A percentile compares a stretch with the other conserved stretches of the same genome.
These are phyloP conservation scores for Blastobotrys raffinosifermentans DNA, from an alignment of 1,139 yeast species.

Conservation along the genomic window DNA sequence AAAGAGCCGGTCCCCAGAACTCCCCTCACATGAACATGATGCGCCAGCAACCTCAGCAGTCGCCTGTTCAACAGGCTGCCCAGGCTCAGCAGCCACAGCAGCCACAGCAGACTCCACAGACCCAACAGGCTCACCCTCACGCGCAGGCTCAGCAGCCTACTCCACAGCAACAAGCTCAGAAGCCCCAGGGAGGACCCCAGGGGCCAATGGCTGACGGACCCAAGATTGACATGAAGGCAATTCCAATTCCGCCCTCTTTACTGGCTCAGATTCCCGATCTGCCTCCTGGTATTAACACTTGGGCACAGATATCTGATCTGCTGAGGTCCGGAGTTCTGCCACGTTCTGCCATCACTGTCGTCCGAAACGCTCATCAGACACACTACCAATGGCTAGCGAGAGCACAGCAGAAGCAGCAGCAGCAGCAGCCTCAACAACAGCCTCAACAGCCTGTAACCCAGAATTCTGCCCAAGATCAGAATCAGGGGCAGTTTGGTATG, in stretches of 20 bases:
- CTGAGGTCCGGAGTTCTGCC: conserved; percentile 55
- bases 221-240: conserved; percentile 43
- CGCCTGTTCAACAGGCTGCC: conserved; percentile 7
- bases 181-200: conserved; percentile 21
- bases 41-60: conserved; percentile 16
- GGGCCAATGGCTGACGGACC: conserved; percentile 44
- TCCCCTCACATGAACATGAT: no score
- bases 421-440: conserved; percentile 24
- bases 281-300: conserved; percentile 77
- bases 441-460: conserved; percentile 10
- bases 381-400: conserved; percentile 45
- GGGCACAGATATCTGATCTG: conserved; percentile 76
- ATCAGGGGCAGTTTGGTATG: conserved; percentile 5
- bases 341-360: conserved; percentile 46
- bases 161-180: conserved; percentile 16
- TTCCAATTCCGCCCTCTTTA: conserved; percentile 72
- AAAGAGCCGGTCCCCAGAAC: no score
- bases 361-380: conserved; percentile 56
- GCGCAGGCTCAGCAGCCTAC: conserved; percentile 17
- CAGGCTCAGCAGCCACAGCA: conserved; percentile 16
- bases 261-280: conserved; percentile 67
- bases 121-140: conserved; percentile 19
- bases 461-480: conserved; percentile 1
- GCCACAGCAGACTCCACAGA: conserved; percentile 23
- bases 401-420: conserved; percentile 21